These are phyloP conservation scores for Diaporthe aspalathi DNA, from an alignment of 2,329 filamentous ascomycete genomes.

Conservation along the genomic window DNA sequence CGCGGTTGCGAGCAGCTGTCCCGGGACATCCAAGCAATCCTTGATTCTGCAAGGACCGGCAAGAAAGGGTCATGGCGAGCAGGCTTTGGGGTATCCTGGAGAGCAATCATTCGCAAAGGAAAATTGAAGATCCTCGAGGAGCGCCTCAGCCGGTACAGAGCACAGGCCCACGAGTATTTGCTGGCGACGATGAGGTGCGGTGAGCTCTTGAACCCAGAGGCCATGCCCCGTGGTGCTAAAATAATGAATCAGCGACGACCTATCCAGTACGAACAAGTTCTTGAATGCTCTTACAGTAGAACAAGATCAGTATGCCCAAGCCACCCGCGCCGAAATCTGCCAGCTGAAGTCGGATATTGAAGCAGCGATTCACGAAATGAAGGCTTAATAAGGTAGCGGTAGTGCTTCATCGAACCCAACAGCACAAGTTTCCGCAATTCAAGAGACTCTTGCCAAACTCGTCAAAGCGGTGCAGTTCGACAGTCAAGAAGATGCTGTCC, in stretches of 20 bases:
- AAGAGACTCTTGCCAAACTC: not conserved
- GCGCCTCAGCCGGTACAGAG: conserved; percentile 7
- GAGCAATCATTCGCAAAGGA: not conserved
- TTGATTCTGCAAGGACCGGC: not conserved
- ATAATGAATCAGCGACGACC: conserved; percentile 12
- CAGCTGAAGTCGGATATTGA: not conserved
- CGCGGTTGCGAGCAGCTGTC: not conserved
- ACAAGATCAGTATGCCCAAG: not conserved
- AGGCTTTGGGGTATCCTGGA: not conserved
- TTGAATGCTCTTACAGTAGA: not conserved
- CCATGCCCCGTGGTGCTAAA: not conserved
- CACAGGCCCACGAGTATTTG: not conserved
- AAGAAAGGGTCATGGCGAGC: not conserved
- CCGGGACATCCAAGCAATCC: not conserved
- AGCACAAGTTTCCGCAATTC: not conserved
- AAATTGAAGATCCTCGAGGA: not conserved
- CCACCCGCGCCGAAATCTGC: not conserved
- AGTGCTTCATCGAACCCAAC: not conserved
- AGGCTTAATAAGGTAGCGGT: not conserved
- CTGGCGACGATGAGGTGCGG: conserved; percentile 15
- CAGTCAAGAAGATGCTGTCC: not conserved
- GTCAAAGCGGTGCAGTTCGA: not conserved
- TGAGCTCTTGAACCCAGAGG: not conserved
- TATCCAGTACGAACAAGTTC: not conserved
- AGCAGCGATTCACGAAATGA: not conserved